Evolutionary conservation across 176 grass and related monocot genomes (phyloP), one percentile per base, ranked within the genome.

Genomic region (Melocanna baccifera): DNA sequence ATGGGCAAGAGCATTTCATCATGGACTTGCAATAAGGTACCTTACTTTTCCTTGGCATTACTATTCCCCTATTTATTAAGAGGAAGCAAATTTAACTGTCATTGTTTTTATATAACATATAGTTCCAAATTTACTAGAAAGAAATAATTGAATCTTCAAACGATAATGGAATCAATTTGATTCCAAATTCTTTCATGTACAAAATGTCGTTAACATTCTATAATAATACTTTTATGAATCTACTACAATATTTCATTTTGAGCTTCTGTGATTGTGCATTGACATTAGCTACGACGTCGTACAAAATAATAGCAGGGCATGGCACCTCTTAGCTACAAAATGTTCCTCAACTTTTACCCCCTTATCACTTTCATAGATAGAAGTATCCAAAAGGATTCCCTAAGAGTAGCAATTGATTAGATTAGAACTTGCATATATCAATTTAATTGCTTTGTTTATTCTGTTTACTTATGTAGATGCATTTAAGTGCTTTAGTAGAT

Each of bases 1-100:
- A 76, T 64, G 83, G 71, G 25, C 32, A 86, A 71, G 37, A 55
- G 32, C 30, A 18, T 51, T 51, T 28, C 56, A 81, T 53, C 45
- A 56, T 70, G 53, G 41, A 80, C 59, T 30, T 76, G 13, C 43
- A 82, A 63, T 67, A 89, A 89, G 88, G 88, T 89, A 86, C 42
- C 29, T 50, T 76, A 70, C 51, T 40, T 62, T 37, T 80, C 7
- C 23, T 40, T 80, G 61, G 13, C 46, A 64, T 41, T 67, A 18
- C 4, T 69, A 61, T 70, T 1, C n/a, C 29, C 6, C 13, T 62
- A 45, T 77, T 34, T 52, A 16, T 71, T 36, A 13, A 53, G 23
- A 85, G 41, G 40, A 80, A 61, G 12, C n/a, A 69, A 41, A 69
- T 23, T 63, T 10, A 25, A 77, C 19, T 83, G 7, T 50, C 4